phyloP scores from a whole-genome alignment of 768 basidiomycete genomes.

The Glaciozyma antarctica region DNA sequence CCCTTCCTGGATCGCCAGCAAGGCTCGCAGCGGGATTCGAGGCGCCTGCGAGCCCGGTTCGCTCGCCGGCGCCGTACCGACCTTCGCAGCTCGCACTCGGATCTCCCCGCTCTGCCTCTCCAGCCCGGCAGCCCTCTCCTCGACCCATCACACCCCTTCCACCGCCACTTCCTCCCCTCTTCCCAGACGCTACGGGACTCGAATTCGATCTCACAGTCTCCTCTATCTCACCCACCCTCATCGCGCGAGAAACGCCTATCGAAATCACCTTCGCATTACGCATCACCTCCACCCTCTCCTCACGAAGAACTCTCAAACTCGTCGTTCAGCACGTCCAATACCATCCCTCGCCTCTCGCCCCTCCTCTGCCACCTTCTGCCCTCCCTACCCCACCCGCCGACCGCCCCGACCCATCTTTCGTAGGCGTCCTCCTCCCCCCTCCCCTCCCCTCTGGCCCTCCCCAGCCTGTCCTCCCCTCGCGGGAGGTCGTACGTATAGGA shows the following conservation, averaged over 20 bases:
- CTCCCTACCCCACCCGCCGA: not conserved
- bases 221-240: constrained; percentile 39
- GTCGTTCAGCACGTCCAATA: not conserved
- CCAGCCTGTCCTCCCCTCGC: not conserved
- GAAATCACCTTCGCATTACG: constrained; percentile 48
- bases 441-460: not conserved
- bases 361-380: not conserved
- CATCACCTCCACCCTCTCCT: not conserved
- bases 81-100: not conserved
- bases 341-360: not conserved
- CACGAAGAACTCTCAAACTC: not conserved
- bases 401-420: not conserved
- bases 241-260: constrained; percentile 52
- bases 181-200: constrained; percentile 50
- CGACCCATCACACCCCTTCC: constrained; percentile 26
- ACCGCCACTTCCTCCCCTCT: constrained; percentile 31
- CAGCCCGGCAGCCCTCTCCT: constrained; percentile 25
- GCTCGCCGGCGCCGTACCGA: constrained; percentile 3
- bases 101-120: not conserved
- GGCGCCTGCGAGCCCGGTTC: constrained; percentile 11
- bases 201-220: constrained; percentile 45
- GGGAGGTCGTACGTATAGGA: not conserved
- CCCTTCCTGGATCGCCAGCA: constrained; percentile 33
- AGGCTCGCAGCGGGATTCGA: constrained; percentile 40
- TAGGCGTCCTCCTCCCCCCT: not conserved